Percentiles rank a stretch among this genome's conserved stretches.
Conservation (phyloP, 768 basidiomycete species). For the Coprinopsis marcescibilis region DNA sequence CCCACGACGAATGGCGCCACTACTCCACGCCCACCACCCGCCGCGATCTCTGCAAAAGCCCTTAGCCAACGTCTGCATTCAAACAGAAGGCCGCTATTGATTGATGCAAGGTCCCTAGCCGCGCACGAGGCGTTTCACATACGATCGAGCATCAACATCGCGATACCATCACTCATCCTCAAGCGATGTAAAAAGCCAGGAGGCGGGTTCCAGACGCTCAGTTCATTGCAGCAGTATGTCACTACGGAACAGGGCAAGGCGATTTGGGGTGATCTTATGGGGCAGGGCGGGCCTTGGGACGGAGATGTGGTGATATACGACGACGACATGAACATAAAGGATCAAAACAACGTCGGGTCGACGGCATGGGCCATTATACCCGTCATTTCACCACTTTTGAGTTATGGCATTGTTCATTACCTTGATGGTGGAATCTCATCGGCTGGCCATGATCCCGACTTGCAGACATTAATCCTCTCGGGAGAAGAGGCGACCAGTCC, state of each 20-base stretch:
- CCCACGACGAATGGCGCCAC: neutral
- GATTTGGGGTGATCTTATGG: slow-evolving; percentile 62
- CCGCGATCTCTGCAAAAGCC: slow-evolving; percentile 34
- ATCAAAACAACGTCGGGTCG: slow-evolving; percentile 46
- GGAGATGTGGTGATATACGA: slow-evolving; percentile 74
- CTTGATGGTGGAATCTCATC: slow-evolving; percentile 66
- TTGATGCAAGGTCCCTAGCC: slow-evolving; percentile 75
- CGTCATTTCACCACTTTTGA: slow-evolving; percentile 54
- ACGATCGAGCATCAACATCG: slow-evolving; percentile 70
- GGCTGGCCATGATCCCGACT: slow-evolving; percentile 52
- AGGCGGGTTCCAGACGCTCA: slow-evolving; percentile 58
- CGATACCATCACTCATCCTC: slow-evolving; percentile 86
- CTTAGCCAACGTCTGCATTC: slow-evolving; percentile 46
- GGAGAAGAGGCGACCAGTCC: slow-evolving; percentile 17
- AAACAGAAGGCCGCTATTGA: slow-evolving; percentile 56
- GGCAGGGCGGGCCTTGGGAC: slow-evolving; percentile 45
- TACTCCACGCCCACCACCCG: slow-evolving; percentile 9
- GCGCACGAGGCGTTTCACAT: slow-evolving; percentile 64
- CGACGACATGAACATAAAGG: slow-evolving; percentile 68
- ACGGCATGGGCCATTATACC: slow-evolving; percentile 70
- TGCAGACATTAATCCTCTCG: slow-evolving; percentile 46
- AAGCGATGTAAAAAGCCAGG: slow-evolving; percentile 75
- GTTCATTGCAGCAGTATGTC: slow-evolving; percentile 73
- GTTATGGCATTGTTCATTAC: slow-evolving; percentile 55
- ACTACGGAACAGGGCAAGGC: slow-evolving; percentile 71